These are phyloP conservation scores for Trapa bicornis DNA, from an alignment of 345 rosid genomes.

Conservation along the genomic window DNA sequence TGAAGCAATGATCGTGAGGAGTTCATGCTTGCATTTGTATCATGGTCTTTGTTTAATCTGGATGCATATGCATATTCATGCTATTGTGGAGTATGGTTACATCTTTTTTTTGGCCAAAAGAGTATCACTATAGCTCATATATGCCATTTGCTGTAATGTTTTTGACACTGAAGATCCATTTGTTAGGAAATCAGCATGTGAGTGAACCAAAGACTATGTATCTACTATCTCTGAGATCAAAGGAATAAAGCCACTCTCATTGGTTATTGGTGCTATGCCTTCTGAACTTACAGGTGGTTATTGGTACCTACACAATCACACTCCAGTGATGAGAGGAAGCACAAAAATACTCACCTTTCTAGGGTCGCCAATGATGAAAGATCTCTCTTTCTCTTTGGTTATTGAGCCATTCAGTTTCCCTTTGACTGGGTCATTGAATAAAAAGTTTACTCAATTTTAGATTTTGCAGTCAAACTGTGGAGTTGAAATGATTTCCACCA, in stretches of 20 bases:
- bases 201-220: not conserved
- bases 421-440: no score
- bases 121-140: no score
- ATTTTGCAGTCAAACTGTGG: not conserved
- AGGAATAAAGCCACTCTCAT: not conserved
- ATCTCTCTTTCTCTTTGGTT: not conserved
- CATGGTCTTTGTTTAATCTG: not conserved
- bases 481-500: no score
- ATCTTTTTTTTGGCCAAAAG: no score
- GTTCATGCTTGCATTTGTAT: not conserved
- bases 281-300: not conserved
- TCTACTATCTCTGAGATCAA: not conserved
- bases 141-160: not conserved
- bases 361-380: no score
- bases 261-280: not conserved
- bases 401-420: not conserved
- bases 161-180: not conserved
- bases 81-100: not conserved
- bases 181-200: no score
- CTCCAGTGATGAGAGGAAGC: no score
- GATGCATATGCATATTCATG: not conserved
- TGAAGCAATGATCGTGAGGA: conserved; percentile 17
- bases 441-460: not conserved
- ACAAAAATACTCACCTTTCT: not conserved
- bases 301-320: no score